These are phyloP conservation scores for Ambrosia artemisiifolia DNA, from an alignment of 129 eudicot species.

Conservation along the genomic window DNA sequence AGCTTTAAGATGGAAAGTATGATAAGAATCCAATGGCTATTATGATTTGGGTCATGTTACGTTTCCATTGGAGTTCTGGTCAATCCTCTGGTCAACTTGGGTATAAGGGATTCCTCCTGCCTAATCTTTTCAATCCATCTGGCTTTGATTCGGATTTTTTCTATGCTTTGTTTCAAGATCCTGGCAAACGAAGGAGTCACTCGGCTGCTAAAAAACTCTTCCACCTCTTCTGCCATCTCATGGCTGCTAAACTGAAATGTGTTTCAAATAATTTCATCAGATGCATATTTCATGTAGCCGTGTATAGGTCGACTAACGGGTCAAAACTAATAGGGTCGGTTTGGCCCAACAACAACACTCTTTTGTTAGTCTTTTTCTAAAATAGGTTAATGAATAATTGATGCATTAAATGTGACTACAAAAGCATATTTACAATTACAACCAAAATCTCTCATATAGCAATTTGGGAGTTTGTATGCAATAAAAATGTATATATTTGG, in stretches of 20 bases:
- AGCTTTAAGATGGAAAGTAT: neutral
- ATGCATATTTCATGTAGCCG: neutral
- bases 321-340: neutral
- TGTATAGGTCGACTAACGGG: neutral
- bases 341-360: neutral
- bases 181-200: slow-evolving; percentile 38
- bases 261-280: slow-evolving; percentile 1
- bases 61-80: slow-evolving; percentile 23
- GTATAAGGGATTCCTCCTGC: slow-evolving; percentile 42
- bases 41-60: neutral
- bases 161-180: slow-evolving; percentile 57
- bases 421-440: neutral
- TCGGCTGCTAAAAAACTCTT: slow-evolving; percentile 41
- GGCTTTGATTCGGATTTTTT: slow-evolving; percentile 45
- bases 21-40: neutral
- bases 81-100: slow-evolving; percentile 34
- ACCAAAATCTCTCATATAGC: neutral
- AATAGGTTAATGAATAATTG: neutral
- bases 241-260: slow-evolving; percentile 42
- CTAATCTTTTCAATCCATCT: slow-evolving; percentile 34
- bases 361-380: neutral
- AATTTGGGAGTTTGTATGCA: neutral
- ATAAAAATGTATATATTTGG: neutral
- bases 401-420: neutral
- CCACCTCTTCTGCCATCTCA: slow-evolving; percentile 46